These are phyloP conservation scores for Penicillium sp. DNA, from an alignment of 2,329 filamentous ascomycete species.

Conservation along the genomic window DNA sequence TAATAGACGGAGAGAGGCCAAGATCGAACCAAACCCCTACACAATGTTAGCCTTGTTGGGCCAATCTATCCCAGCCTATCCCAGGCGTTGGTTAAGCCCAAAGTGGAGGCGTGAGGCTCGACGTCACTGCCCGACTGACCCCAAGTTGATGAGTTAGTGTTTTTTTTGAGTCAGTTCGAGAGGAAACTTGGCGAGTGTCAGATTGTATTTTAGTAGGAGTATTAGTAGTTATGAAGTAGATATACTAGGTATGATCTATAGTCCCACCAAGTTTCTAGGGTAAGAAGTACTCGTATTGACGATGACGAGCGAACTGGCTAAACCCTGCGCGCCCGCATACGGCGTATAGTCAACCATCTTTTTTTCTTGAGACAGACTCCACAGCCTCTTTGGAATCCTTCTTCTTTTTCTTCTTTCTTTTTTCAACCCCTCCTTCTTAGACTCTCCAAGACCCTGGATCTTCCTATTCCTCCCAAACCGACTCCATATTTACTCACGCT, in stretches of 20 bases:
- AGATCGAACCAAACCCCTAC: not conserved
- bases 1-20: not conserved
- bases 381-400: conserved; percentile 5
- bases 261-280: no score
- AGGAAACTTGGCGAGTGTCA: no score
- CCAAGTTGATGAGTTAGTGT: not conserved
- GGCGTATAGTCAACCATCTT: not conserved
- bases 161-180: not conserved
- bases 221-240: no score
- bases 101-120: conserved; percentile 11
- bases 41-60: not conserved
- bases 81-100: not conserved
- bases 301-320: conserved; percentile 11
- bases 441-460: not conserved
- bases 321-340: conserved; percentile 13
- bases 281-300: not conserved
- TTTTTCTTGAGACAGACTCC: conserved; percentile 3
- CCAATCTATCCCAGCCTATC: conserved; percentile 4
- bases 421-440: not conserved
- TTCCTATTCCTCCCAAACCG: not conserved
- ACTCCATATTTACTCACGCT: not conserved
- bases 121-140: conserved; percentile 25
- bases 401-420: conserved; percentile 2
- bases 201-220: no score
- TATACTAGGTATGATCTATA: no score